A percentile compares a stretch with the other conserved stretches of the same genome.
phyloP scores from a whole-genome alignment of 2,329 filamentous ascomycete species.

The Xylaria sp. region DNA sequence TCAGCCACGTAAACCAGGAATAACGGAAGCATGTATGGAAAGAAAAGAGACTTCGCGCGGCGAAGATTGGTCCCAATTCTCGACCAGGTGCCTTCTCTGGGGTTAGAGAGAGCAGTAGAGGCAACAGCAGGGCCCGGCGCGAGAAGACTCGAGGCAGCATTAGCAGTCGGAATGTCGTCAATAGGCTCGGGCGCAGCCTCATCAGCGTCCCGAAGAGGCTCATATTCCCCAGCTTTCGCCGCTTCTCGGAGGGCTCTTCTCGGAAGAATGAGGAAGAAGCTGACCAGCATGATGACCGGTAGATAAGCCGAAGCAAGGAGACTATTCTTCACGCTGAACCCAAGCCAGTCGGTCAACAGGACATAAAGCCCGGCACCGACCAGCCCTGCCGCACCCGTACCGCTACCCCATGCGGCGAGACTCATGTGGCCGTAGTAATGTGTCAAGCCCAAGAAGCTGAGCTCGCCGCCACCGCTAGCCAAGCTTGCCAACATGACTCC shows the following conservation, averaged over 20 bases:
- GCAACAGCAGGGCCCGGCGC: conserved; percentile 55
- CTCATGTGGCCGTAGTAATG: conserved; percentile 92
- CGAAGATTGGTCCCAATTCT: conserved; percentile 64
- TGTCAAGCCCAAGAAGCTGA: conserved; percentile 90
- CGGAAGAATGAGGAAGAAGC: conserved; percentile 86
- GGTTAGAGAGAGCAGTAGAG: conserved; percentile 54
- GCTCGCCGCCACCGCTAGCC: conserved; percentile 85
- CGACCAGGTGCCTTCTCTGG: conserved; percentile 46
- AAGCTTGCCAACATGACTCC: conserved; percentile 88
- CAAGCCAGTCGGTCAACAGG: conserved; percentile 81
- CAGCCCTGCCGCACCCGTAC: conserved; percentile 88
- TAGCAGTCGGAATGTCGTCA: conserved; percentile 51
- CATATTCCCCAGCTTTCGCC: conserved; percentile 61
- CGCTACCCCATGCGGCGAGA: conserved; percentile 90
- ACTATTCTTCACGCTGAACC: conserved; percentile 77
- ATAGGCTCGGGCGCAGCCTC: conserved; percentile 54
- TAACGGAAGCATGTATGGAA: conserved; percentile 88
- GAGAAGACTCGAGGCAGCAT: conserved; percentile 61
- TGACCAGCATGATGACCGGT: conserved; percentile 82
- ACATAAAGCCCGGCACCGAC: conserved; percentile 90
- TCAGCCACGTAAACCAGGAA: conserved; percentile 94
- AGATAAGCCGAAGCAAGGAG: conserved; percentile 81
- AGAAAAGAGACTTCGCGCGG: conserved; percentile 75
- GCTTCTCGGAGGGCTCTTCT: conserved; percentile 68
- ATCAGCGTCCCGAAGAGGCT: conserved; percentile 59